A percentile compares a stretch with the other conserved stretches of the same genome.
phyloP scores from a whole-genome alignment of 345 rosid genomes.

The Populus alba region DNA sequence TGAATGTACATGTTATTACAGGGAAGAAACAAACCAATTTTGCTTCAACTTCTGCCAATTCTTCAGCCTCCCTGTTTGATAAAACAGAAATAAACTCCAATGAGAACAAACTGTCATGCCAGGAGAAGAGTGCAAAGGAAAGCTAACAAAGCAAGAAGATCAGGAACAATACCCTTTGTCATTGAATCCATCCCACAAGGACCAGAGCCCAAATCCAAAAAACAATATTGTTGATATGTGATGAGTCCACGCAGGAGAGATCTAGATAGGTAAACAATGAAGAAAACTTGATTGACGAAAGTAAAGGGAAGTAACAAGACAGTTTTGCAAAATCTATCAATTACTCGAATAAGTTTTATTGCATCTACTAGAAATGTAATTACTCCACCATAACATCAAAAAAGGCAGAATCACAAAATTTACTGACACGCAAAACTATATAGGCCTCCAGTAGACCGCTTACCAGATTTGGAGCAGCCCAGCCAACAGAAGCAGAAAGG shows the following conservation, averaged over 20 bases:
- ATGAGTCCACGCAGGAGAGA: constrained; percentile 90
- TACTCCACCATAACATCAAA: not conserved
- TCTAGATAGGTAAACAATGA: constrained; percentile 38
- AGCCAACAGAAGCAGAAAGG: constrained; percentile 76
- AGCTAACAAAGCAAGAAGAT: not conserved
- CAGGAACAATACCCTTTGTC: constrained; percentile 52
- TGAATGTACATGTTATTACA: constrained; percentile 6
- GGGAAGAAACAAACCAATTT: constrained; percentile 53
- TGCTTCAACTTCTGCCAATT: constrained; percentile 88
- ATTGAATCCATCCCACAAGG: constrained; percentile 80
- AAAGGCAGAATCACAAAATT: not conserved
- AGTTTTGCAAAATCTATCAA: not conserved
- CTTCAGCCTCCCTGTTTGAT: constrained; percentile 59
- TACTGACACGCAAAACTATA: constrained; percentile 1
- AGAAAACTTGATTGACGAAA: no score
- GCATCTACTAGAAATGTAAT: not conserved
- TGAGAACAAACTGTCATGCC: constrained; percentile 2
- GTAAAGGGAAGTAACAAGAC: no score
- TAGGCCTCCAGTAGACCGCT: constrained; percentile 23
- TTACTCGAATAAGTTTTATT: not conserved
- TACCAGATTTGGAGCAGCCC: constrained; percentile 97
- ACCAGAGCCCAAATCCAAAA: constrained; percentile 81
- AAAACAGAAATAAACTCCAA: constrained; percentile 13
- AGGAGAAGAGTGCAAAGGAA: constrained; percentile 1
- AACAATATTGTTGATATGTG: constrained; percentile 77